Percentiles rank a stretch among this genome's conserved stretches.
Conservation (phyloP, 257 asterid species). For the Apocynum venetum region DNA sequence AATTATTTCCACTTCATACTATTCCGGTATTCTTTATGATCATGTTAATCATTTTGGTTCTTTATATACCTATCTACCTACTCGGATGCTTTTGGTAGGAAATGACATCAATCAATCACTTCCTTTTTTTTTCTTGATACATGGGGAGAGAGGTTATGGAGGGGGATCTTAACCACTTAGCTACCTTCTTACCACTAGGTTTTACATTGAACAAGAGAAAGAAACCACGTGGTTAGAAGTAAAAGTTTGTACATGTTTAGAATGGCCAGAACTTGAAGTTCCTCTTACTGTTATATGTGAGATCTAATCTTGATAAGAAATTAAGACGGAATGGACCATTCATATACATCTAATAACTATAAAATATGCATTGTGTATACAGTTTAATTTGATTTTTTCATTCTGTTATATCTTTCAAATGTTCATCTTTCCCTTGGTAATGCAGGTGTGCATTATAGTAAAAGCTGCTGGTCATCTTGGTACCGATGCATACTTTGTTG, state of each 20-base stretch:
- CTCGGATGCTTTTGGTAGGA: background rate
- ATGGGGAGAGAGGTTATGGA: background rate
- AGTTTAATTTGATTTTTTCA: background rate
- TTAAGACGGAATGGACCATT: background rate
- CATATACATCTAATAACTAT: background rate
- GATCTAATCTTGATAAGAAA: background rate
- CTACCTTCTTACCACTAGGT: background rate
- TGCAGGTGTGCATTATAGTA: conserved; percentile 69
- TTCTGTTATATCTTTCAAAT: background rate
- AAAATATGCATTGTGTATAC: background rate
- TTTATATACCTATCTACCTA: background rate
- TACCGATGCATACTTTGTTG: conserved; percentile 63
- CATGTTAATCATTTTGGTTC: background rate
- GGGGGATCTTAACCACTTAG: background rate
- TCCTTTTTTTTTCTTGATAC: background rate
- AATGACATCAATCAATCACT: background rate
- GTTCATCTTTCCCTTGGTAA: background rate
- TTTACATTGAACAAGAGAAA: background rate
- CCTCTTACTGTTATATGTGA: background rate
- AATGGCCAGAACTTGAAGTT: background rate
- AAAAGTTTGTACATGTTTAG: background rate
- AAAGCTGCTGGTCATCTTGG: conserved; percentile 57
- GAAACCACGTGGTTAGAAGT: background rate
- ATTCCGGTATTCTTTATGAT: background rate
- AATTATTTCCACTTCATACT: background rate